phyloP scores from a whole-genome alignment of 495 filamentous ascomycete genomes.

The Talaromyces liani region DNA sequence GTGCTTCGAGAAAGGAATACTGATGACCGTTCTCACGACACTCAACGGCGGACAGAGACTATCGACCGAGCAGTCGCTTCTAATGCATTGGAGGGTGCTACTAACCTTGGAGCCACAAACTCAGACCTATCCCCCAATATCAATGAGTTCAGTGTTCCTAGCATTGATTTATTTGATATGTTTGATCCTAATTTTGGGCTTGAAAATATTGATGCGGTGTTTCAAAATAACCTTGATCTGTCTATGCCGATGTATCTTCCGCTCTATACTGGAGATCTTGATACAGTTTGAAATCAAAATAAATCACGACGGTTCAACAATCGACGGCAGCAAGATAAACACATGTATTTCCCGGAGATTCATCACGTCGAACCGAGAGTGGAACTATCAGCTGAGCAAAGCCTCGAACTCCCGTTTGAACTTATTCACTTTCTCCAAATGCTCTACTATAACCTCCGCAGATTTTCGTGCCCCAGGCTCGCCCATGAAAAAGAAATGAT shows the following conservation, averaged over 20 bases:
- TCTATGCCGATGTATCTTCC: not conserved
- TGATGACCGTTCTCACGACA: not conserved
- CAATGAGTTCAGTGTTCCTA: not conserved
- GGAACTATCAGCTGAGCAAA: not conserved
- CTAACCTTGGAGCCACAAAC: too few species aligned
- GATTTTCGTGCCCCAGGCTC: slow-evolving; percentile 13
- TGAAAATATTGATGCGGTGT: not conserved
- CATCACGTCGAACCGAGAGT: too few species aligned
- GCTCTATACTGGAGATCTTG: not conserved
- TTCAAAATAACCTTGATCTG: not conserved
- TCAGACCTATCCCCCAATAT: not conserved
- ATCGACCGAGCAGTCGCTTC: not conserved
- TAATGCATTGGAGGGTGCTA: not conserved
- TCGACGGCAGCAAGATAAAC: too few species aligned
- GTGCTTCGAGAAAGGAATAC: not conserved
- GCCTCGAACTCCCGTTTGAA: not conserved
- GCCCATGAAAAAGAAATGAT: slow-evolving; percentile 23
- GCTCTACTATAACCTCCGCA: slow-evolving; percentile 9
- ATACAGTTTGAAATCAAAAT: too few species aligned
- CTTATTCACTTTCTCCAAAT: slow-evolving; percentile 8
- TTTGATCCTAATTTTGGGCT: slow-evolving; percentile 1
- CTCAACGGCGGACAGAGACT: not conserved
- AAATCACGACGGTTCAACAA: too few species aligned
- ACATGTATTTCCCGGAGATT: too few species aligned
- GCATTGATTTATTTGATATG: not conserved